Evolutionary conservation across 768 basidiomycete genomes (phyloP).

Genomic region (Trametes elegans): DNA sequence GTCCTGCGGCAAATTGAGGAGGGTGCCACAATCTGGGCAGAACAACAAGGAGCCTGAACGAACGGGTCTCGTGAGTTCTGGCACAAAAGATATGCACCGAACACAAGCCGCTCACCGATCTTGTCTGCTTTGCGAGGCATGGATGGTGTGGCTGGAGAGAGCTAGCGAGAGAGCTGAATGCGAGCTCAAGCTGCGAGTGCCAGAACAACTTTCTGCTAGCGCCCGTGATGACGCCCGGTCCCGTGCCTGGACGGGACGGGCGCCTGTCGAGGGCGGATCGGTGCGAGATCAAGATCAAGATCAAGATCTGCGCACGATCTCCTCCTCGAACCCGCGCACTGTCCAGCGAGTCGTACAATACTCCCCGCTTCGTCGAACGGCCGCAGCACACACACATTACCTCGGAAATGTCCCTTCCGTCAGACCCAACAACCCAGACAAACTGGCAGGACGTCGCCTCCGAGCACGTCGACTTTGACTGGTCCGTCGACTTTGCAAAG

Average conservation of each 20-base stretch:
- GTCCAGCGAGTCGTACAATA: neutral
- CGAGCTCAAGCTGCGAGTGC: neutral
- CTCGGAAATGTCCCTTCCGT: conserved; percentile 10
- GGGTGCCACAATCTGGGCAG: conserved; percentile 89
- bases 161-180: too few species aligned
- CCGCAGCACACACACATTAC: neutral
- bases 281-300: neutral
- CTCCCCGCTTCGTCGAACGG: neutral
- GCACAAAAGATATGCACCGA: neutral
- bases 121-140: conserved; percentile 41
- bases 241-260: neutral
- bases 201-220: conserved; percentile 8
- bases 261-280: too few species aligned
- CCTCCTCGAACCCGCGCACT: neutral
- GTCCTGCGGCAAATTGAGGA: conserved; percentile 78
- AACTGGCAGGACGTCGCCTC: conserved; percentile 73
- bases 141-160: conserved; percentile 6
- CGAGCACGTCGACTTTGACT: conserved; percentile 69
- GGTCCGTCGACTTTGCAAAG: conserved; percentile 71
- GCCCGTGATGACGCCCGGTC: neutral
- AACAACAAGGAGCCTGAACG: conserved; percentile 83
- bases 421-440: conserved; percentile 73
- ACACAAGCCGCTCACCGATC: conserved; percentile 49
- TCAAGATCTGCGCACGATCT: conserved; percentile 19
- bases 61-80: neutral